Percentiles rank a stretch among this genome's conserved stretches.
These are phyloP conservation scores for Daldinia loculata DNA, from an alignment of 495 filamentous ascomycete genomes.

Conservation along the genomic window DNA sequence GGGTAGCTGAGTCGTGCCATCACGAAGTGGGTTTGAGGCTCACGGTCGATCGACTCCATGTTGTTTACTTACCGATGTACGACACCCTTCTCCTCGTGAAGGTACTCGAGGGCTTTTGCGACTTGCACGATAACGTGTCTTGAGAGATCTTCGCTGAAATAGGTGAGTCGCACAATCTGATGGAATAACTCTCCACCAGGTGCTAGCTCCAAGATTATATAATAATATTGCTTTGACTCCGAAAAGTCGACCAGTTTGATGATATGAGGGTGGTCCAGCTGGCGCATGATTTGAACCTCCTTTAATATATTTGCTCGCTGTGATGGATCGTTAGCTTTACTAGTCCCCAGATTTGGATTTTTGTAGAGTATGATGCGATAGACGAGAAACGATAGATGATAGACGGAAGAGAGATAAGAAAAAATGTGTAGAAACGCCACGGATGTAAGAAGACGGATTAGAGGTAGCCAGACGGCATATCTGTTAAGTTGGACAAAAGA, in stretches of 20 bases:
- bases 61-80: conserved; percentile 83
- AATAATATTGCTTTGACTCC: conserved; percentile 95
- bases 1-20: conserved; percentile 6
- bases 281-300: conserved; percentile 98
- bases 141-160: conserved; percentile 95
- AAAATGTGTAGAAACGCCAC: conserved; percentile 9
- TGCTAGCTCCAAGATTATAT: conserved; percentile 94
- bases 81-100: conserved; percentile 93
- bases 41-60: conserved; percentile 13
- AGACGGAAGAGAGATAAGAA: conserved; percentile 9
- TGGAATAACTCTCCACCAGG: conserved; percentile 97
- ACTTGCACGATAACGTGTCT: conserved; percentile 95
- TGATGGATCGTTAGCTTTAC: conserved; percentile 29
- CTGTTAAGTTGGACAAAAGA: conserved; percentile 47
- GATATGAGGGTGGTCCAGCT: conserved; percentile 94
- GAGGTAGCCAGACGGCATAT: conserved; percentile 26
- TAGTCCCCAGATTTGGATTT: background rate
- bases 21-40: conserved; percentile 2
- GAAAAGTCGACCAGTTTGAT: conserved; percentile 92
- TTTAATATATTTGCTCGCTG: conserved; percentile 97
- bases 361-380: conserved; percentile 25
- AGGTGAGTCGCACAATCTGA: conserved; percentile 96
- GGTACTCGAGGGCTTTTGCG: conserved; percentile 89
- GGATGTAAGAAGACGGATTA: conserved; percentile 29
- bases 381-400: background rate